These are phyloP conservation scores for Graphilbum fragrans DNA, from an alignment of 2,329 filamentous ascomycete genomes.

Conservation along the genomic window DNA sequence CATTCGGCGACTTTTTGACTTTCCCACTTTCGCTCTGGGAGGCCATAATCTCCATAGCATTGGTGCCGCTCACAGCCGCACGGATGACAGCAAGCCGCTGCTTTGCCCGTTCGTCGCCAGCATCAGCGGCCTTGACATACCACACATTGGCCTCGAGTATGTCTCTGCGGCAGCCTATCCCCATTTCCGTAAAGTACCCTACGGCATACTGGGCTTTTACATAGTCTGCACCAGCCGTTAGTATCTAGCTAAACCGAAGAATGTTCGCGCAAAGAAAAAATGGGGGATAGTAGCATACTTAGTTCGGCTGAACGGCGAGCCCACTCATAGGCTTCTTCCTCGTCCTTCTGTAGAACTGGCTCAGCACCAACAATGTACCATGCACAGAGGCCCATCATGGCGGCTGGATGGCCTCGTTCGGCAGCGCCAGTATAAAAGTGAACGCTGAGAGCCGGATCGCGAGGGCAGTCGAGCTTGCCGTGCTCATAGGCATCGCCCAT, in stretches of 20 bases:
- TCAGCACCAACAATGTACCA: slow-evolving; percentile 97
- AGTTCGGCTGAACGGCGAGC: slow-evolving; percentile 73
- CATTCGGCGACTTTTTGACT: slow-evolving; percentile 29
- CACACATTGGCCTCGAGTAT: slow-evolving; percentile 95
- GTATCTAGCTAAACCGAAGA: too few relatives aligned
- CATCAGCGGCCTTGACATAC: slow-evolving; percentile 92
- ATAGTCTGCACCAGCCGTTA: slow-evolving; percentile 32
- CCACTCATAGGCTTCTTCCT: slow-evolving; percentile 95
- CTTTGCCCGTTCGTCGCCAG: slow-evolving; percentile 81
- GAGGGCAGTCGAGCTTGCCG: slow-evolving; percentile 73
- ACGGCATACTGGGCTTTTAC: slow-evolving; percentile 83
- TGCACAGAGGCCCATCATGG: slow-evolving; percentile 97
- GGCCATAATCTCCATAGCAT: slow-evolving; percentile 43
- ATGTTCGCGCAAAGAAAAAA: too few relatives aligned
- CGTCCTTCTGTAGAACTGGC: slow-evolving; percentile 85
- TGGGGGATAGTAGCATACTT: slow-evolving; percentile 41
- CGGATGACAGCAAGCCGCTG: slow-evolving; percentile 78
- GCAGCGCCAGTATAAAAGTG: slow-evolving; percentile 96
- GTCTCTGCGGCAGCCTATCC: slow-evolving; percentile 87
- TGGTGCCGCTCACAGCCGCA: slow-evolving; percentile 57
- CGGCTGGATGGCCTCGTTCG: slow-evolving; percentile 67
- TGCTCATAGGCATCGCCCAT: slow-evolving; percentile 98
- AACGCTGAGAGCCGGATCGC: slow-evolving; percentile 83
- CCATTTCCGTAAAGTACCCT: slow-evolving; percentile 97
- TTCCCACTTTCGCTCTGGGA: slow-evolving; percentile 36